phyloP scores from a whole-genome alignment of 176 grass and related monocot genomes.

The Zea mays region DNA sequence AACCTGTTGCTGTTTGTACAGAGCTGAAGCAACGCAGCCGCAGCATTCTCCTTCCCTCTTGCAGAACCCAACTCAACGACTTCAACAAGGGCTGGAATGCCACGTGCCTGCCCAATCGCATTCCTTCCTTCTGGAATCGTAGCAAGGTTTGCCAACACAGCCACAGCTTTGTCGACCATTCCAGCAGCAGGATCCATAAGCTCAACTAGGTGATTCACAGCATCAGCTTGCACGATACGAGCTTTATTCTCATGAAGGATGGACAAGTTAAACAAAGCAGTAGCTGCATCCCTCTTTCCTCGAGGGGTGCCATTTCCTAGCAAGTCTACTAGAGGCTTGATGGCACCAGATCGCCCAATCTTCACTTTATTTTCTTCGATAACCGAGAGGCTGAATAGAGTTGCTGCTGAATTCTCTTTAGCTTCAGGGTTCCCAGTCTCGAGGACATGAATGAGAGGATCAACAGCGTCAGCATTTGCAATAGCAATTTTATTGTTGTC shows the following conservation, averaged over 20 bases:
- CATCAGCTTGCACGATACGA: slow-evolving; percentile 81
- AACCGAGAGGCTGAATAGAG: slow-evolving; percentile 92
- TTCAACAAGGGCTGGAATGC: slow-evolving; percentile 85
- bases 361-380: slow-evolving; percentile 88
- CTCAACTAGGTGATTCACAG: slow-evolving; percentile 77
- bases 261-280: slow-evolving; percentile 89
- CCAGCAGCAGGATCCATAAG: slow-evolving; percentile 96
- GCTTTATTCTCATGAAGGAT: slow-evolving; percentile 93
- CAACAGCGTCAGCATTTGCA: slow-evolving; percentile 70
- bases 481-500: slow-evolving; percentile 96
- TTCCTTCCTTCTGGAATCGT: slow-evolving; percentile 89
- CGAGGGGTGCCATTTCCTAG: slow-evolving; percentile 80
- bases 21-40: slow-evolving; percentile 79
- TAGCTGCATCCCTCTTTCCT: slow-evolving; percentile 93
- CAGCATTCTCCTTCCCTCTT: slow-evolving; percentile 92
- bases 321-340: slow-evolving; percentile 74
- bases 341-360: slow-evolving; percentile 84
- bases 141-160: slow-evolving; percentile 89
- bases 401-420: slow-evolving; percentile 91
- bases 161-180: slow-evolving; percentile 99
- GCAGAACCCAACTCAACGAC: slow-evolving; percentile 96
- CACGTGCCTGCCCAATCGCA: slow-evolving; percentile 73
- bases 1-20: slow-evolving; percentile 93
- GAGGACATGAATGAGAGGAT: slow-evolving; percentile 92
- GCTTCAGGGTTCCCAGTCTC: slow-evolving; percentile 85